Evolutionary conservation across 108 stramenopile species (phyloP).

Genomic region (Heterococcus sp.): DNA sequence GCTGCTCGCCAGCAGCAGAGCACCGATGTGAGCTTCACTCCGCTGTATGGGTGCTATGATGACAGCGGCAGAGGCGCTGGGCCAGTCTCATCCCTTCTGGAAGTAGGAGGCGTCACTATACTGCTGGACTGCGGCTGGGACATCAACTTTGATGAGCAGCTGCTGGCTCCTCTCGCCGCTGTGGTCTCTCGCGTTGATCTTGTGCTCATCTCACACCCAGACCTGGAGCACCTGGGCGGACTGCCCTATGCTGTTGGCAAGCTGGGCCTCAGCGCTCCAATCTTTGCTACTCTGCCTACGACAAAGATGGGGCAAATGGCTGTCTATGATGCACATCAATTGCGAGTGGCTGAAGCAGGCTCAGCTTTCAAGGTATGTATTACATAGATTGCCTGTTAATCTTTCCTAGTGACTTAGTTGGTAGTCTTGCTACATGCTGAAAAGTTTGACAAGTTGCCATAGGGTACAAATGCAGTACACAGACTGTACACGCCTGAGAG

Average conservation of each 20-base stretch:
- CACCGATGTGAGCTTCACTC: conserved; percentile 16
- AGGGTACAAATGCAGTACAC: no score
- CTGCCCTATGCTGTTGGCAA: conserved; percentile 40
- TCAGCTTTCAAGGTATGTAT: background rate
- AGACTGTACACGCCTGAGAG: no score
- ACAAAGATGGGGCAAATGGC: conserved; percentile 96
- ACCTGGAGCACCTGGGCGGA: conserved; percentile 45
- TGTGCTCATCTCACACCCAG: conserved; percentile 48
- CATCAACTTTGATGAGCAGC: conserved; percentile 32
- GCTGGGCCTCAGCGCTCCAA: conserved; percentile 57
- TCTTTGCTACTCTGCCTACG: conserved; percentile 87
- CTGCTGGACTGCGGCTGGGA: conserved; percentile 55
- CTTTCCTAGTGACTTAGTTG: background rate
- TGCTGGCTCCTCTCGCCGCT: conserved; percentile 35
- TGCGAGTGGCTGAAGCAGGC: background rate
- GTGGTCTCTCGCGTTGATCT: conserved; percentile 40
- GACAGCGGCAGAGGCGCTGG: conserved; percentile 27
- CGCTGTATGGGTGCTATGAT: conserved; percentile 36
- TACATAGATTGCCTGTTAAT: background rate
- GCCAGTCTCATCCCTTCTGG: conserved; percentile 36
- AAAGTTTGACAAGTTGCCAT: no score
- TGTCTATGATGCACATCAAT: conserved; percentile 78
- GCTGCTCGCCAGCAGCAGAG: no score
- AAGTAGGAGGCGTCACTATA: conserved; percentile 45
- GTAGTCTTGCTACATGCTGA: no score